phyloP scores from a whole-genome alignment of 1,284 basidiomycete species.

The Sanghuangporus weigelae region DNA sequence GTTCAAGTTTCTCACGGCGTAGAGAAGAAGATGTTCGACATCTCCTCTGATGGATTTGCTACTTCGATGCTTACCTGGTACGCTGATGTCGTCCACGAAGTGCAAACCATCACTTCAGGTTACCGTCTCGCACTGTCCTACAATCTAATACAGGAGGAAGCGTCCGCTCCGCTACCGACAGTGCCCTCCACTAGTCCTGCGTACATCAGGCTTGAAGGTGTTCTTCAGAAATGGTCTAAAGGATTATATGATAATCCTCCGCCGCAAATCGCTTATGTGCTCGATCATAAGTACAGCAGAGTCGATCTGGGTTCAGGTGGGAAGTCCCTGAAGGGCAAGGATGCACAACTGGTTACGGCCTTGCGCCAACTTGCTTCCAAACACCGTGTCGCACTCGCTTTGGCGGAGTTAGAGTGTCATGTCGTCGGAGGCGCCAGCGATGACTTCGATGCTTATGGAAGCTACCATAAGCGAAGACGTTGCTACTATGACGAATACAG shows the following conservation, averaged over 20 bases:
- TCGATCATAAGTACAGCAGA: slow-evolving; percentile 26
- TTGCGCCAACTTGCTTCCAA: slow-evolving; percentile 18
- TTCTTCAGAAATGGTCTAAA: slow-evolving; percentile 30
- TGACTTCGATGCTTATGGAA: slow-evolving; percentile 14
- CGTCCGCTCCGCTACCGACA: slow-evolving; percentile 22
- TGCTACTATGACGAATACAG: background rate
- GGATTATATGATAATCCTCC: slow-evolving; percentile 13
- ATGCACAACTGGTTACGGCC: slow-evolving; percentile 22
- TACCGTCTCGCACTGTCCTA: slow-evolving; percentile 43
- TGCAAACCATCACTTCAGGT: slow-evolving; percentile 39
- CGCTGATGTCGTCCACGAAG: slow-evolving; percentile 40
- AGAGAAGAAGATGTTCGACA: slow-evolving; percentile 29
- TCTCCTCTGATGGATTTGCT: slow-evolving; percentile 26
- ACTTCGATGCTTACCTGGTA: slow-evolving; percentile 43
- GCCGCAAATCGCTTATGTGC: slow-evolving; percentile 24
- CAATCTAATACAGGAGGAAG: slow-evolving; percentile 26
- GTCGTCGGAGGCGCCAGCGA: slow-evolving; percentile 27
- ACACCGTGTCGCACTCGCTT: slow-evolving; percentile 24
- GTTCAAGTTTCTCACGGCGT: slow-evolving; percentile 35
- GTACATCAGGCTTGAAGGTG: slow-evolving; percentile 21
- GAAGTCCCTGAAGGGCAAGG: slow-evolving; percentile 25
- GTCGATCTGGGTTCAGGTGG: slow-evolving; percentile 17
- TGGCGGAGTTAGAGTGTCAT: slow-evolving; percentile 35
- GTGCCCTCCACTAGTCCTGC: slow-evolving; percentile 15
- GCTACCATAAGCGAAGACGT: slow-evolving; percentile 12